Conservation (phyloP, 371 early-diverging fungal genomes). For the Mortierella sp. region DNA sequence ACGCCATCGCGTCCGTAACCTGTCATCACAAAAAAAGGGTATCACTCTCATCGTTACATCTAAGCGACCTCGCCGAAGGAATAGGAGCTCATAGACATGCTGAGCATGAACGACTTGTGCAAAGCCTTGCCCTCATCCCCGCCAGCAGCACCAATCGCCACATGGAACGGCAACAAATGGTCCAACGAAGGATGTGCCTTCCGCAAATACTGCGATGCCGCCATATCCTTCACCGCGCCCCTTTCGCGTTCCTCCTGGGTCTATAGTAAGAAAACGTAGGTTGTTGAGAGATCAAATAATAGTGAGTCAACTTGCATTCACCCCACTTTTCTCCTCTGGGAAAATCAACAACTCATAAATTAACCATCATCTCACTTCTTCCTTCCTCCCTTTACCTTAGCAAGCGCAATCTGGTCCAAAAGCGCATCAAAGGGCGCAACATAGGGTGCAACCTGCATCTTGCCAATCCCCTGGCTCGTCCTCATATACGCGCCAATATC, state of each 20-base stretch:
- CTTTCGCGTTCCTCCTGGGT: constrained; percentile 28
- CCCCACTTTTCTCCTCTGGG: neutral
- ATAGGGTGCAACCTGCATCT: constrained; percentile 55
- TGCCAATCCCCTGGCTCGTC: constrained; percentile 4
- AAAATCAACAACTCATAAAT: neutral
- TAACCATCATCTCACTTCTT: neutral
- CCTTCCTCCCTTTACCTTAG: constrained; percentile 43
- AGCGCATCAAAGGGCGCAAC: constrained; percentile 61
- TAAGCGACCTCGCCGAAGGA: constrained; percentile 41
- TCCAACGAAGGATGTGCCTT: constrained; percentile 62
- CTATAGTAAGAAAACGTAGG: neutral
- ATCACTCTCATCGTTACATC: neutral
- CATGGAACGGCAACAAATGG: constrained; percentile 63
- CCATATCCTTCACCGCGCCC: constrained; percentile 49
- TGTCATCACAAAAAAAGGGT: neutral
- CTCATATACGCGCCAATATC: constrained; percentile 54
- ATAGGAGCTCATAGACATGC: constrained; percentile 46
- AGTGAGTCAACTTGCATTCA: constrained; percentile 1
- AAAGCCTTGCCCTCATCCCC: constrained; percentile 37
- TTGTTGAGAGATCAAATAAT: neutral
- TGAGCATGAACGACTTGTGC: constrained; percentile 53
- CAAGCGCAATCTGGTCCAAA: constrained; percentile 50
- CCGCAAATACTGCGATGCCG: constrained; percentile 38
- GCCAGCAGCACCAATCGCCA: constrained; percentile 62
- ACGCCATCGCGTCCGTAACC: neutral